Conservation (phyloP, 306 rosid genomes). For the Abrus pulchellus region DNA sequence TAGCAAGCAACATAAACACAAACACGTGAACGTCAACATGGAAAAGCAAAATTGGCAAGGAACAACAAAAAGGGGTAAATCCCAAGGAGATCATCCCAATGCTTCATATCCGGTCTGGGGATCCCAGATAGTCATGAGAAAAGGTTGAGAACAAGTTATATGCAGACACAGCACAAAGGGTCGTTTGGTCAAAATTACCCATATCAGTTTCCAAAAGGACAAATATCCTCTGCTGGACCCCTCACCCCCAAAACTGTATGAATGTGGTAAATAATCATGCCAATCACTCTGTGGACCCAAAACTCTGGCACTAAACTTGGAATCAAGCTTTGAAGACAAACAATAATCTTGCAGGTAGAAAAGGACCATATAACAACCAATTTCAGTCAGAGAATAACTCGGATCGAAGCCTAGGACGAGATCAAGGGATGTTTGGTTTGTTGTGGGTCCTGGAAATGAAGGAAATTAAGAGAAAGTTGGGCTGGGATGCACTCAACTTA, state of each 20-base stretch:
- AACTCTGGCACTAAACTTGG: conserved; percentile 41
- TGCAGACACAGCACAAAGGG: conserved; percentile 43
- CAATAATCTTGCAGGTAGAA: conserved; percentile 54
- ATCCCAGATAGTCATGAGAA: conserved; percentile 35
- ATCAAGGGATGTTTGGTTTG: conserved; percentile 52
- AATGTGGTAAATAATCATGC: conserved; percentile 35
- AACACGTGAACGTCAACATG: conserved; percentile 45
- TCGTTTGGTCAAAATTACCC: conserved; percentile 51
- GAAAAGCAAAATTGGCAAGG: conserved; percentile 42
- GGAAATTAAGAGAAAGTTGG: conserved; percentile 48
- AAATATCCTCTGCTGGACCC: conserved; percentile 42
- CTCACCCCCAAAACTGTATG: neutral
- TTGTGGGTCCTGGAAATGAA: conserved; percentile 53
- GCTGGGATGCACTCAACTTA: conserved; percentile 56
- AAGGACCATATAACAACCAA: conserved; percentile 57
- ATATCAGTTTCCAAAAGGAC: conserved; percentile 39
- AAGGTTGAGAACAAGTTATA: conserved; percentile 22
- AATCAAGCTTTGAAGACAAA: conserved; percentile 57
- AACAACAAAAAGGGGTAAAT: conserved; percentile 2
- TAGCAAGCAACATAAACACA: conserved; percentile 38
- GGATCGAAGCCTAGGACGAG: conserved; percentile 55
- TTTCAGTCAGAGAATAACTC: conserved; percentile 47
- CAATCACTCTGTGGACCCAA: conserved; percentile 57
- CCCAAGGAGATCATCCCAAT: conserved; percentile 43
- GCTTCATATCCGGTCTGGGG: conserved; percentile 39